Percentiles rank a stretch among this genome's conserved stretches.
phyloP scores from a whole-genome alignment of 1,284 basidiomycete species.

The Paramarasmius palmivorus region DNA sequence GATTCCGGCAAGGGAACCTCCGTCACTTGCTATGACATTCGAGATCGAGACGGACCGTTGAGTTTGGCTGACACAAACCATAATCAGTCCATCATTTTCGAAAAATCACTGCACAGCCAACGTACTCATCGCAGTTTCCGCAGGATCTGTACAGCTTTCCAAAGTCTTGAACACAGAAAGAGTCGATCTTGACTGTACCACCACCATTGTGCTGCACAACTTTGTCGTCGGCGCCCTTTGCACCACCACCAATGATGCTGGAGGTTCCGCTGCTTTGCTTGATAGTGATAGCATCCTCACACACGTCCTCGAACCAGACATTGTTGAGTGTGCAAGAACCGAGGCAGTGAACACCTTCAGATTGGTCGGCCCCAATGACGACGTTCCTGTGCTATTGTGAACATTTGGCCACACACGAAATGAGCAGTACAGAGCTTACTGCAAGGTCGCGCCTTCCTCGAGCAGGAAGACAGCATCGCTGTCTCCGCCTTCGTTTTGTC shows the following conservation, averaged over 20 bases:
- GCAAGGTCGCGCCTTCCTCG: conserved; percentile 14
- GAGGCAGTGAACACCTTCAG: conserved; percentile 19
- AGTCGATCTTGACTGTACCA: conserved; percentile 18
- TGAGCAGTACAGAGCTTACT: not conserved
- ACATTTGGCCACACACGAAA: not conserved
- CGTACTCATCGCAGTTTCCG: conserved; percentile 13
- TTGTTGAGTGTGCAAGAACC: conserved; percentile 19
- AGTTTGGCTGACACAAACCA: not conserved
- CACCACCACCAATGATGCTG: conserved; percentile 16
- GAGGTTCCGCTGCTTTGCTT: conserved; percentile 17
- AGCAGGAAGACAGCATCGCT: conserved; percentile 19
- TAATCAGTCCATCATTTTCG: not conserved
- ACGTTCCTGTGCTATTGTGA: conserved; percentile 11
- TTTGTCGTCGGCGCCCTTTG: conserved; percentile 18
- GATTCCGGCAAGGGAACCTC: conserved; percentile 13
- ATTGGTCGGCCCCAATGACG: conserved; percentile 19
- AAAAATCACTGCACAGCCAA: not conserved
- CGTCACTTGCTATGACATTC: conserved; percentile 12
- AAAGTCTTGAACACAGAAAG: conserved; percentile 17
- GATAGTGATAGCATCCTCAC: conserved; percentile 20
- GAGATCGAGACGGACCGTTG: conserved; percentile 12
- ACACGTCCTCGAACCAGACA: conserved; percentile 21
- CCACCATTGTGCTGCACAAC: conserved; percentile 20
- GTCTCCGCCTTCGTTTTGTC: conserved; percentile 17
- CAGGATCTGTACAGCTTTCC: conserved; percentile 19